These are phyloP conservation scores for Canna indica DNA, from an alignment of 176 grass and related monocot species.

Conservation along the genomic window DNA sequence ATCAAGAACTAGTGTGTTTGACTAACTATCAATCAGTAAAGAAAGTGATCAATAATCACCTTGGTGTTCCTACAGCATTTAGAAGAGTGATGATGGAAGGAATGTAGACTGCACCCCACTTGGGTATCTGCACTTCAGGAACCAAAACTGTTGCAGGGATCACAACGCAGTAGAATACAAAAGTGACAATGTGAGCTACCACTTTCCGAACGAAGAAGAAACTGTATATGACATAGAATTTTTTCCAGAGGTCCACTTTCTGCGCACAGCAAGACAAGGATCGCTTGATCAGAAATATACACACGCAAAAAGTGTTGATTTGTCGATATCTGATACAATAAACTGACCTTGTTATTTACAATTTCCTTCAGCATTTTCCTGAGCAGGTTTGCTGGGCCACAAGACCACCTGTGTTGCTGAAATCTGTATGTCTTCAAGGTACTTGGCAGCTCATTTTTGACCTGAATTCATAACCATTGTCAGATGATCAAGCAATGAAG, in stretches of 20 bases:
- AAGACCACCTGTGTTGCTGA: conserved; percentile 18
- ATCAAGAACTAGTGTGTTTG: too few relatives aligned
- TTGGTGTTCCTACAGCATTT: not conserved
- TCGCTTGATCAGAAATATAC: not conserved
- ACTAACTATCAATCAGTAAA: too few relatives aligned
- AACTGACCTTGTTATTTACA: not conserved
- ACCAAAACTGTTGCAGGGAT: not conserved
- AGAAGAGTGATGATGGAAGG: conserved; percentile 4
- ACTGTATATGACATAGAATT: not conserved
- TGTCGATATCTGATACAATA: not conserved
- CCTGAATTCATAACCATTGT: not conserved
- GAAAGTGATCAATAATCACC: too few relatives aligned
- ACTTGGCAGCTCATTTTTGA: conserved; percentile 5
- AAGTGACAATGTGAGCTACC: not conserved
- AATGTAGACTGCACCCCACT: conserved; percentile 3
- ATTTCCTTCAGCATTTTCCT: conserved; percentile 9
- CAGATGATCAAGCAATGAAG: not conserved
- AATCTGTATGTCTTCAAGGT: not conserved
- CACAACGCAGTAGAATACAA: conserved; percentile 4
- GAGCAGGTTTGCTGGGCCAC: conserved; percentile 8
- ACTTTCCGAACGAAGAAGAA: conserved; percentile 7
- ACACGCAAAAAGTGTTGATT: not conserved
- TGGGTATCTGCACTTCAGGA: conserved; percentile 1
- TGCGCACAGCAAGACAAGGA: not conserved
- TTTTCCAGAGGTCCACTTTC: not conserved